These are phyloP conservation scores for Aspergillus haitiensis DNA, from an alignment of 495 filamentous ascomycete species.

Conservation along the genomic window DNA sequence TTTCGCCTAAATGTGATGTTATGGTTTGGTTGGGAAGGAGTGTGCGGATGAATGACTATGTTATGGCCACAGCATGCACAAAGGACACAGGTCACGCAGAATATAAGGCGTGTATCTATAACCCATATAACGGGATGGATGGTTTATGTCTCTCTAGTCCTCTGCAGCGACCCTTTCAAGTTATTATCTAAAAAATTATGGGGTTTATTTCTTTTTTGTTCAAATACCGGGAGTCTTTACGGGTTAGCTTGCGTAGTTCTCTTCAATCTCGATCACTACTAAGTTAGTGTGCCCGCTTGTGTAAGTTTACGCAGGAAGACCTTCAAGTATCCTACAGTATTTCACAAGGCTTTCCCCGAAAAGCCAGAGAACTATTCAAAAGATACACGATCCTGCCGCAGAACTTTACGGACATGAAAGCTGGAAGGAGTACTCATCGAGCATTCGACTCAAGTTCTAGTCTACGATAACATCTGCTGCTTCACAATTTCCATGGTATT, in stretches of 20 bases:
- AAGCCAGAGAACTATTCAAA: no score
- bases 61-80: constrained; percentile 52
- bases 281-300: no score
- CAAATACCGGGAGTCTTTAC: constrained; percentile 4
- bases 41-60: constrained; percentile 52
- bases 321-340: no score
- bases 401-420: no score
- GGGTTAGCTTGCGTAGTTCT: constrained; percentile 6
- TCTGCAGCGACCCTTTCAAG: constrained; percentile 47
- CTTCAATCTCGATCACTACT: not conserved
- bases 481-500: no score
- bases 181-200: constrained; percentile 46
- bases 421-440: no score
- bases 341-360: no score
- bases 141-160: constrained; percentile 49
- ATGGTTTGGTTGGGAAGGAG: constrained; percentile 40
- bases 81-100: constrained; percentile 45
- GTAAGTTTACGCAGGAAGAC: no score
- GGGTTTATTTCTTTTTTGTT: constrained; percentile 37
- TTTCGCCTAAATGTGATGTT: constrained; percentile 62
- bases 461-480: no score
- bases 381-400: no score
- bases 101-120: constrained; percentile 42
- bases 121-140: constrained; percentile 39
- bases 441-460: no score